A percentile compares a stretch with the other conserved stretches of the same genome.
phyloP scores from a whole-genome alignment of 73 alveolate species.

The Paramecium octaurelia region DNA sequence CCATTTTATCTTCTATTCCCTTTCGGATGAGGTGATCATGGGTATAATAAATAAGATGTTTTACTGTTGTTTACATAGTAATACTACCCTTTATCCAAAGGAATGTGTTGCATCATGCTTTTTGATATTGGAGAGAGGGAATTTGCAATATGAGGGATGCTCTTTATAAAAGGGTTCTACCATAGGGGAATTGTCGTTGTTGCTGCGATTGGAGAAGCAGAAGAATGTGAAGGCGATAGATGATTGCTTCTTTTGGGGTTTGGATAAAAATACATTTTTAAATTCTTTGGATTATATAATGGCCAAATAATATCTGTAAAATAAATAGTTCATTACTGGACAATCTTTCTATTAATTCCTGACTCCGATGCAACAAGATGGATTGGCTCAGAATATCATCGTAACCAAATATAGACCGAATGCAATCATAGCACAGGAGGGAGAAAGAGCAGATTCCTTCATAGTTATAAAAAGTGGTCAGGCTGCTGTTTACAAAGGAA shows the following conservation, averaged over 20 bases:
- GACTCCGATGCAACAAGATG: slow-evolving; percentile 31
- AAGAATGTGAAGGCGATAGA: background rate
- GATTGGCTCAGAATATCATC: background rate
- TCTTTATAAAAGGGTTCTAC: background rate
- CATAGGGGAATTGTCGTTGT: background rate
- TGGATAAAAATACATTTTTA: background rate
- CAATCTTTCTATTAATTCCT: background rate
- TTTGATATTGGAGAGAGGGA: background rate
- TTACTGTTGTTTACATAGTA: background rate
- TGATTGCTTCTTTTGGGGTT: slow-evolving; percentile 10
- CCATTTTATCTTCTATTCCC: slow-evolving; percentile 11
- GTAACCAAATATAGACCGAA: slow-evolving; percentile 1
- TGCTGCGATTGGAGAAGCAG: background rate
- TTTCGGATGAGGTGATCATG: background rate
- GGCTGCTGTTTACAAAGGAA: slow-evolving; percentile 46
- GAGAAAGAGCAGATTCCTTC: slow-evolving; percentile 51
- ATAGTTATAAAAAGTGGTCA: slow-evolving; percentile 46
- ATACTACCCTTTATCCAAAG: background rate
- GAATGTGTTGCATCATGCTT: background rate
- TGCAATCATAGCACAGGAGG: slow-evolving; percentile 49
- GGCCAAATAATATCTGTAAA: slow-evolving; percentile 2
- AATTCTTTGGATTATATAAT: background rate
- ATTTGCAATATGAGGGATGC: background rate
- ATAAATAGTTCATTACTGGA: background rate
- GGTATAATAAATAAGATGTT: slow-evolving; percentile 4